A percentile compares a stretch with the other conserved stretches of the same genome.
These are phyloP conservation scores for Xylaria intraflava DNA, from an alignment of 495 filamentous ascomycete genomes.

Conservation along the genomic window DNA sequence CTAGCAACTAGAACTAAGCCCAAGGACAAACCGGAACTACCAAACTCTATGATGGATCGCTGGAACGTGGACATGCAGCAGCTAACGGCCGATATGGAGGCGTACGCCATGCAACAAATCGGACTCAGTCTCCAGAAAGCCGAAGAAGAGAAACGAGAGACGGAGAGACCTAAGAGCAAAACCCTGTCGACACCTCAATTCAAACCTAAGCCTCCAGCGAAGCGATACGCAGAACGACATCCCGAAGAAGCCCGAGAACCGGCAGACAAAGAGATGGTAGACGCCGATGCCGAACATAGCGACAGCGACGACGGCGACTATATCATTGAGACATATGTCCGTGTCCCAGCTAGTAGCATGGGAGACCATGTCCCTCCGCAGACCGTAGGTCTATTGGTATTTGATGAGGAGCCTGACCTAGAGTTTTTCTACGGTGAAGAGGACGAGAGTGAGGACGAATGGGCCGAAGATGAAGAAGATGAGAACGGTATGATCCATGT, in stretches of 20 bases:
- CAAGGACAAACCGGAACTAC: conserved; percentile 30
- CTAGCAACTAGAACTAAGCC: conserved; percentile 10
- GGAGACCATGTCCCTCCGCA: conserved; percentile 31
- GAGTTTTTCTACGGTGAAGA: conserved; percentile 46
- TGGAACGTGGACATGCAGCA: conserved; percentile 37
- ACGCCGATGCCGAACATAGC: conserved; percentile 24
- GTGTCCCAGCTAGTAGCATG: conserved; percentile 42
- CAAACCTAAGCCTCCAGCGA: conserved; percentile 40
- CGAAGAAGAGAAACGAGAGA: conserved; percentile 25
- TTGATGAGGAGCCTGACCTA: conserved; percentile 46
- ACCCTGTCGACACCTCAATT: conserved; percentile 22
- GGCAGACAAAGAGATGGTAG: conserved; percentile 22
- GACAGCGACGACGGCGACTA: conserved; percentile 45
- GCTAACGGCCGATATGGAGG: conserved; percentile 43
- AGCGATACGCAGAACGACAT: conserved; percentile 44
- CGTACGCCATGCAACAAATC: conserved; percentile 44
- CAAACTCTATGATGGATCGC: conserved; percentile 35
- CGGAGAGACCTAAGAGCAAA: neutral
- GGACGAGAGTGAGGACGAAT: conserved; percentile 40
- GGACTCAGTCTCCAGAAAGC: conserved; percentile 33
- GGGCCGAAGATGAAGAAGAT: conserved; percentile 48
- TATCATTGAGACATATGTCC: conserved; percentile 48
- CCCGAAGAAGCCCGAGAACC: conserved; percentile 25
- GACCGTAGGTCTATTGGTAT: conserved; percentile 43
- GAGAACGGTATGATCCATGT: conserved; percentile 41